Conservation (phyloP, 2,329 filamentous ascomycete genomes). For the Scopulariopsis brevicaulis region DNA sequence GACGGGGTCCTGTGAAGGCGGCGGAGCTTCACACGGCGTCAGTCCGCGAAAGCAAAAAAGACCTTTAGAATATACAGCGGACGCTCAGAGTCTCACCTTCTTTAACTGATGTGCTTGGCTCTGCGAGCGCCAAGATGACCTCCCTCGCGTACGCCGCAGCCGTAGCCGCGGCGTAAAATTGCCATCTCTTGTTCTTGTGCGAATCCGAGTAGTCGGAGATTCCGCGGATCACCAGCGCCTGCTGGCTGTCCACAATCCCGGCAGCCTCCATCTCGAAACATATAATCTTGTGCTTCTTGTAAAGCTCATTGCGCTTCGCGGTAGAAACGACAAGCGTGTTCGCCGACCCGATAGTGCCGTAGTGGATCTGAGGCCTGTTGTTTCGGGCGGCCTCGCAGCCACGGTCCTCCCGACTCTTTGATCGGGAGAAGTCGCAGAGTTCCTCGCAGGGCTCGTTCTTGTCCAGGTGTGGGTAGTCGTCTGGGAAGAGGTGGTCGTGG, state of each 20-base stretch:
- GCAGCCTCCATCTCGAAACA: conserved; percentile 14
- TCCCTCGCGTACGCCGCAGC: conserved; percentile 10
- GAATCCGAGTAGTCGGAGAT: conserved; percentile 18
- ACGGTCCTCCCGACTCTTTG: too few relatives aligned
- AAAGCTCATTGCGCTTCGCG: neutral
- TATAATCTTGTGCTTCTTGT: neutral
- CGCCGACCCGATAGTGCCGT: neutral
- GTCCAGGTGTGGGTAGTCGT: neutral
- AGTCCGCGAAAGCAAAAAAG: too few relatives aligned
- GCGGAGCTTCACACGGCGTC: too few relatives aligned
- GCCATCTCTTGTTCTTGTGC: conserved; percentile 13
- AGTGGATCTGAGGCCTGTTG: neutral
- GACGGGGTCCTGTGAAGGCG: too few relatives aligned
- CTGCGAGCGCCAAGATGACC: conserved; percentile 12
- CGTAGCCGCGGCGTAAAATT: conserved; percentile 10
- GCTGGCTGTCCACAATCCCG: conserved; percentile 10
- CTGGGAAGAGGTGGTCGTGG: neutral
- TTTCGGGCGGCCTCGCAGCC: neutral
- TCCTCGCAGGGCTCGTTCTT: neutral
- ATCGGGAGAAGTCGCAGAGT: neutral
- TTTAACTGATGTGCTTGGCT: too few relatives aligned
- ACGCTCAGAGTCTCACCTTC: too few relatives aligned
- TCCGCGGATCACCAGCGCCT: conserved; percentile 14
- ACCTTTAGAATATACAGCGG: too few relatives aligned
- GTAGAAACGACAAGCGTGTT: neutral